Evolutionary conservation across 2,329 filamentous ascomycete species (phyloP), one percentile per base, ranked within the genome.

Genomic region (Ceratocystis huliohia): DNA sequence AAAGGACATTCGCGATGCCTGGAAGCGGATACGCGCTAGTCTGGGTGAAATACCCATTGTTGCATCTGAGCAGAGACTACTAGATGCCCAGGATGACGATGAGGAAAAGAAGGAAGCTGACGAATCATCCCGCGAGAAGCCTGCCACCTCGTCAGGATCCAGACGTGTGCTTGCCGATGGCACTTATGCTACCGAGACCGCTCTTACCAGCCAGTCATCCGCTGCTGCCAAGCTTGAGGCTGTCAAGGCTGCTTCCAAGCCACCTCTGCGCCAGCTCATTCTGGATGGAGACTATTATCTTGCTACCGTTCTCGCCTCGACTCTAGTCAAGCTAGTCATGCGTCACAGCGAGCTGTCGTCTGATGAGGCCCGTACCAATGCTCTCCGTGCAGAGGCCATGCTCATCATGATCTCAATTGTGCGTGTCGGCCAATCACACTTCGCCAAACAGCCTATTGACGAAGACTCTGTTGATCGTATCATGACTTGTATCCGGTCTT

Each of bases 381-480:
- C 93, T 37, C 83, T 99, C 30, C 88, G 91, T 63, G 94, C 94
- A 2, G 94, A 99, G 76, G 94, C 94, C 57, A 99, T 99, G 94
- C 83, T 99, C 65, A 97, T 99, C 74, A 96, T 97, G 92, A 96
- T 99, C 72, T 97, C 94, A 4, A 95, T 99, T 71, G 91, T 99
- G 70, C 91, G 94, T 63, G 94, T 96, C 68, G 94, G 94, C 50
- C 94, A 99, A 77, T 97, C 93, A n/a, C 91, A 96, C 70, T 99
- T 99, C 71, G 94, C 96, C 73, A 97, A 97, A 79, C 88, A 91
- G 1, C 89, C 91, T 1, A 97, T 99, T 70, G 94, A 99, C 69
- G 94, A 99, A 75, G 94, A 99, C 75, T 96, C 94, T 0, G 84
- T 97, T n/a, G 94, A 99, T 75, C 87, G 94, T 72, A 93, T 99